A percentile compares a stretch with the other conserved stretches of the same genome.
These are phyloP conservation scores for Globisporangium solare DNA, from an alignment of 352 stramenopile species.

Conservation along the genomic window DNA sequence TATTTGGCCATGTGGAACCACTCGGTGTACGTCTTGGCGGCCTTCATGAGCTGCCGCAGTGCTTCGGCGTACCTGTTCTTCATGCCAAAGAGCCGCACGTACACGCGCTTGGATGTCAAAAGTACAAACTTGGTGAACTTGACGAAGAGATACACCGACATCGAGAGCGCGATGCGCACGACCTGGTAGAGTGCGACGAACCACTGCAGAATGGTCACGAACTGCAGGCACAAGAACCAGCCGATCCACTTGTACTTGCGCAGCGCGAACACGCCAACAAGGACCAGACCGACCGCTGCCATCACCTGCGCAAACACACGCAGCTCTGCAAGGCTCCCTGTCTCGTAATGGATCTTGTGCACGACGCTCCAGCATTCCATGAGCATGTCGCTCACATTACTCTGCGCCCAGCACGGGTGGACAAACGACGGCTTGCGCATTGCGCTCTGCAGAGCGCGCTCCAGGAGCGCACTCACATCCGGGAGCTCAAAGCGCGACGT, in stretches of 20 bases:
- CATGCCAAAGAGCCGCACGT: slow-evolving; percentile 32
- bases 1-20: slow-evolving; percentile 63
- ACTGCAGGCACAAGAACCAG: slow-evolving; percentile 51
- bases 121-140: slow-evolving; percentile 45
- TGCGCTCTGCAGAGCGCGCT: not conserved
- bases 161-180: slow-evolving; percentile 48
- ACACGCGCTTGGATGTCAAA: slow-evolving; percentile 18
- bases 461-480: slow-evolving; percentile 17
- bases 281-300: slow-evolving; percentile 18
- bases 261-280: slow-evolving; percentile 20
- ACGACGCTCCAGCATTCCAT: slow-evolving; percentile 31
- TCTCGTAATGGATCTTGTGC: slow-evolving; percentile 19
- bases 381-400: slow-evolving; percentile 22
- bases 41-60: slow-evolving; percentile 58
- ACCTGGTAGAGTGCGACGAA: slow-evolving; percentile 64
- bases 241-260: slow-evolving; percentile 61
- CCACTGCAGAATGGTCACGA: slow-evolving; percentile 61
- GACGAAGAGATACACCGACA: slow-evolving; percentile 43
- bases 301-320: slow-evolving; percentile 29
- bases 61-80: slow-evolving; percentile 47
- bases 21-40: slow-evolving; percentile 41
- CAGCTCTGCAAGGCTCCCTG: slow-evolving; percentile 33
- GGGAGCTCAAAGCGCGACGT: slow-evolving; percentile 27
- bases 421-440: slow-evolving; percentile 13
- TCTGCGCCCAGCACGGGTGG: slow-evolving; percentile 14